A percentile compares a stretch with the other conserved stretches of the same genome.
Evolutionary conservation across 179 eudicot genomes (phyloP).

Genomic region (Corrigiola litoralis): DNA sequence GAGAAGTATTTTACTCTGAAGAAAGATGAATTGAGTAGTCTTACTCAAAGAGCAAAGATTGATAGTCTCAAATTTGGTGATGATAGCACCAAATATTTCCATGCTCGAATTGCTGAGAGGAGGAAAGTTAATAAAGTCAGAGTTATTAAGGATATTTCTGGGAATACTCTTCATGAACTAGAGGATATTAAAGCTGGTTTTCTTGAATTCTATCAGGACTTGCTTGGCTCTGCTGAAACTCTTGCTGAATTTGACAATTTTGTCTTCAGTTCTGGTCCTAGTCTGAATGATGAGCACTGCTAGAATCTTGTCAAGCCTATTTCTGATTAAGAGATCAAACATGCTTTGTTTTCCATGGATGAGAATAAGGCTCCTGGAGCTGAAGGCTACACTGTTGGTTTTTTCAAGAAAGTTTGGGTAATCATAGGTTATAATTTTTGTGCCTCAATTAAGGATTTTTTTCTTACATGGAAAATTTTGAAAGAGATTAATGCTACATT

Average conservation of each 20-base stretch:
- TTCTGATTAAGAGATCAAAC: neutral
- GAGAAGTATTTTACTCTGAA: neutral
- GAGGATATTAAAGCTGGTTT: no score
- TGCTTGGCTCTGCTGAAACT: no score
- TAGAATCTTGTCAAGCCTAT: rapidly evolving
- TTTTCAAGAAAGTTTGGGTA: neutral
- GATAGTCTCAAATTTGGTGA: neutral
- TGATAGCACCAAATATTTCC: neutral
- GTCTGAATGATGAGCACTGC: neutral
- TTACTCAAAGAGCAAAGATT: neutral
- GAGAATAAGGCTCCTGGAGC: neutral
- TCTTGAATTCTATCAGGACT: no score
- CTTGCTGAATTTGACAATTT: no score
- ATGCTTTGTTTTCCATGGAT: neutral
- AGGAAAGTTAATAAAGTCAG: neutral
- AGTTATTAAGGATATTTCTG: neutral
- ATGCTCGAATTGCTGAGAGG: neutral
- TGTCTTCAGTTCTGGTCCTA: neutral
- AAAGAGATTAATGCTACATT: neutral
- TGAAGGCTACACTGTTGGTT: neutral
- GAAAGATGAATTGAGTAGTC: neutral
- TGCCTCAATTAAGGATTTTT: neutral
- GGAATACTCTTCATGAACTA: no score
- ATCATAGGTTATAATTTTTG: neutral
- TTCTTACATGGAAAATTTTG: neutral